A percentile compares a stretch with the other conserved stretches of the same genome.
Evolutionary conservation across 1,284 basidiomycete species (phyloP).

Genomic region (Trichosporon coremiiforme): DNA sequence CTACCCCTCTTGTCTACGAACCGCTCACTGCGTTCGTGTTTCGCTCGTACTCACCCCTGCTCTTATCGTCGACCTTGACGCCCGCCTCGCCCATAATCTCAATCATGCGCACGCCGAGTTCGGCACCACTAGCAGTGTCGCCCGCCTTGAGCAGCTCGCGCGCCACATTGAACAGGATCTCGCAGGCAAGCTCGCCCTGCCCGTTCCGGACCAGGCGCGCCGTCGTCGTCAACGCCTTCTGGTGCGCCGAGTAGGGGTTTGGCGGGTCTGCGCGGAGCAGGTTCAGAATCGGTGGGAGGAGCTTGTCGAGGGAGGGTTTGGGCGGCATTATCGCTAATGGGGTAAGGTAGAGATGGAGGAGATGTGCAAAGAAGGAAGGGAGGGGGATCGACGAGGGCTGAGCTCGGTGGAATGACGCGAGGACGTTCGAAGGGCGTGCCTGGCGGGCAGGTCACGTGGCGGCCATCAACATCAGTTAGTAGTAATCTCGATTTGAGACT

Average conservation of each 20-base stretch:
- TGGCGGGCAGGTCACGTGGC: conserved; percentile 17
- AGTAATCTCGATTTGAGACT: neutral
- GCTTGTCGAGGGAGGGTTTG: conserved; percentile 46
- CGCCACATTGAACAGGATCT: conserved; percentile 82
- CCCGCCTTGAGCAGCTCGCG: conserved; percentile 80
- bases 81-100: conserved; percentile 74
- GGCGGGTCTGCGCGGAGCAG: conserved; percentile 46
- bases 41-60: conserved; percentile 71
- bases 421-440: conserved; percentile 3
- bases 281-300: conserved; percentile 54
- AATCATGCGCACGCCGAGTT: conserved; percentile 74
- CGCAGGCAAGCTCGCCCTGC: conserved; percentile 77
- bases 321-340: conserved; percentile 54
- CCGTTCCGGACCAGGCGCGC: conserved; percentile 76
- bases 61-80: conserved; percentile 68
- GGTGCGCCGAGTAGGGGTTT: conserved; percentile 84
- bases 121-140: conserved; percentile 81
- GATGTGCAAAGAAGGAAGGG: neutral
- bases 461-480: too few relatives aligned
- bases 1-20: too few relatives aligned
- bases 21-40: too few relatives aligned
- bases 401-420: conserved; percentile 4
- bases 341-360: neutral
- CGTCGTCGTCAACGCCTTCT: conserved; percentile 90
- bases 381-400: neutral